Conservation (phyloP, 2,329 filamentous ascomycete species). For the Colletotrichum incanum region DNA sequence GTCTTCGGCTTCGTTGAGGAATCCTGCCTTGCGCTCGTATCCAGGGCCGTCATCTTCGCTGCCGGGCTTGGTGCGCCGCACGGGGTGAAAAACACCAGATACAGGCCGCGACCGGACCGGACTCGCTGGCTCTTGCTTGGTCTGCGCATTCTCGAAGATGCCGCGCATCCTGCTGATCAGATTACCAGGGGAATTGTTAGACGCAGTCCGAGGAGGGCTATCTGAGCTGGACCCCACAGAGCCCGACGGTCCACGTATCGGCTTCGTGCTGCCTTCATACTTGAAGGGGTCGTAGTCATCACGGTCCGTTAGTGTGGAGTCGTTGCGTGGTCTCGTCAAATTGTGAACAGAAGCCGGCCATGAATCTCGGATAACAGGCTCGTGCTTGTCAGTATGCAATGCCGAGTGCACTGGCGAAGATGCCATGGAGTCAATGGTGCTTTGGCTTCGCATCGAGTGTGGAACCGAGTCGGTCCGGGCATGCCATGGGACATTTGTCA, state of each 20-base stretch:
- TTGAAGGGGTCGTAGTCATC: constrained; percentile 49
- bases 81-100: constrained; percentile 46
- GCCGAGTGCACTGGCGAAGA: constrained; percentile 51
- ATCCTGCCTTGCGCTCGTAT: constrained; percentile 34
- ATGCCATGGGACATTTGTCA: constrained; percentile 53
- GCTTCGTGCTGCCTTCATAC: constrained; percentile 42
- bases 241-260: constrained; percentile 13
- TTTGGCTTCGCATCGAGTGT: constrained; percentile 54
- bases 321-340: constrained; percentile 44
- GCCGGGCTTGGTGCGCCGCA: constrained; percentile 28
- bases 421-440: constrained; percentile 53
- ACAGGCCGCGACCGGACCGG: constrained; percentile 46
- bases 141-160: constrained; percentile 54
- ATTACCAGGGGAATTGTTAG: constrained; percentile 46
- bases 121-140: constrained; percentile 39
- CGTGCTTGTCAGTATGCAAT: constrained; percentile 48
- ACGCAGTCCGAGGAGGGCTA: constrained; percentile 22
- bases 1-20: constrained; percentile 44
- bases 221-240: constrained; percentile 25
- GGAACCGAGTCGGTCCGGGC: constrained; percentile 52
- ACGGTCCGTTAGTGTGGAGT: constrained; percentile 47
- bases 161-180: constrained; percentile 59
- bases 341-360: constrained; percentile 47
- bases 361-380: constrained; percentile 53
- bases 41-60: constrained; percentile 21